These are phyloP conservation scores for Coleophoma crateriformis DNA, from an alignment of 2,329 filamentous ascomycete genomes.

Conservation along the genomic window DNA sequence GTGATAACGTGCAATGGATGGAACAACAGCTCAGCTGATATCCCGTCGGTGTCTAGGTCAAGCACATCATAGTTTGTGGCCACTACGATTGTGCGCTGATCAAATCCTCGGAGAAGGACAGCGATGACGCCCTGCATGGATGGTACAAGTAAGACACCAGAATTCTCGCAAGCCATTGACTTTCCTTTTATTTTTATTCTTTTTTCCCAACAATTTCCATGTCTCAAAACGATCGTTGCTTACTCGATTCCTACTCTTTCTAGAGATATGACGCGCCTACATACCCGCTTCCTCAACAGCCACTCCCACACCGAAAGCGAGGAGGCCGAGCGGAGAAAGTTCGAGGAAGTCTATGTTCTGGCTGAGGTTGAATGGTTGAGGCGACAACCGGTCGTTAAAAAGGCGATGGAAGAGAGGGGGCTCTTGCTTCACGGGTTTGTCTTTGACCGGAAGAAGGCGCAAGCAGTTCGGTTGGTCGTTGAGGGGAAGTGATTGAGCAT, in stretches of 20 bases:
- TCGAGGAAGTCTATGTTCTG: conserved; percentile 59
- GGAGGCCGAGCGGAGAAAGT: conserved; percentile 25
- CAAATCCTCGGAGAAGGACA: conserved; percentile 32
- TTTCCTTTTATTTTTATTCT: too few relatives aligned
- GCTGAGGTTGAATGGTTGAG: conserved; percentile 50
- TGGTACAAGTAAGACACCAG: conserved; percentile 34
- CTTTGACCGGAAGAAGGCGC: conserved; percentile 48
- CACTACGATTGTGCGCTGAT: conserved; percentile 49
- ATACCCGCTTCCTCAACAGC: conserved; percentile 5
- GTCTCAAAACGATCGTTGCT: too few relatives aligned
- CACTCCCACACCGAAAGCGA: conserved; percentile 25
- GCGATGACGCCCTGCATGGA: conserved; percentile 40
- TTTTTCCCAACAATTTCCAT: too few relatives aligned
- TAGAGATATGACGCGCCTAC: conserved; percentile 16
- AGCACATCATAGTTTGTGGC: conserved; percentile 49
- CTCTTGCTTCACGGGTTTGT: conserved; percentile 58
- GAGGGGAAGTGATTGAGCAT: neutral
- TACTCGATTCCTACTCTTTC: too few relatives aligned
- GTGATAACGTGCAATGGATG: neutral
- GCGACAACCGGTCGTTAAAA: conserved; percentile 51
- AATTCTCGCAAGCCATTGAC: too few relatives aligned
- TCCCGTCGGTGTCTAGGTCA: conserved; percentile 29
- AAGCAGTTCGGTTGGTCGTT: neutral
- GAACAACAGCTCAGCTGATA: neutral
- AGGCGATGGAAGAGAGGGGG: conserved; percentile 53